Evolutionary conservation across 2,329 filamentous ascomycete genomes (phyloP), one percentile per base, ranked within the genome.

Genomic region (Aspergillus puulaauensis): DNA sequence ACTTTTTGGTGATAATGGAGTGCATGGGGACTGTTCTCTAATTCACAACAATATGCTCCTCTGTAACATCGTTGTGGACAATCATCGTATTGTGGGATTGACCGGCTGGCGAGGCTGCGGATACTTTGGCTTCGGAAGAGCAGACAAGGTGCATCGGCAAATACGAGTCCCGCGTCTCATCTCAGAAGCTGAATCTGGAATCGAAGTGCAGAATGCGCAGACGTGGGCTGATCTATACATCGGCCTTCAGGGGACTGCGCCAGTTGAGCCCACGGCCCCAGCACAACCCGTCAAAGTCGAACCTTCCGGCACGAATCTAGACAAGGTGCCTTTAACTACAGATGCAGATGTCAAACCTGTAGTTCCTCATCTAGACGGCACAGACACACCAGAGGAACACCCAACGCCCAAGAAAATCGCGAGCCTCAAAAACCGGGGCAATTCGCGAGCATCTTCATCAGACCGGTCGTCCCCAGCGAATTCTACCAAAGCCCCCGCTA

Each of bases 341-440:
- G 67, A 72, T 19, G 45, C 63, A 12, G 71, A 73, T 6, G 61
- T 57, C n/a, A 70, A 66, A 45, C 62, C 66, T 15, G 40, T 53
- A 12, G 54, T 68, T 19, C 41, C 58, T n/a, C 64, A 65, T 6
- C 37, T 68, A 2, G 71, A 74, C 48, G 70, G 70, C 7, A 24
- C 61, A 6, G 61, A 61, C 19, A 37, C 55, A 17, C 49, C 53
- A 4, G 63, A 67, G 12, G 72, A 74, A 31, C 63, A 69, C 37
- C 72, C 71, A 7, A 77, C 75, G 1, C 75, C 74, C 0, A 78
- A 73, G 49, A 75, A 73, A 47, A 66, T 78, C 19, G 66, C 68
- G 12, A 71, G 72, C 43, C 68, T 77, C n/a, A 78, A 76, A 59
- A 70, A 70, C 5, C 71, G 67, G 49, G 64, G 68, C 27, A 64